Conservation (phyloP, 2,329 filamentous ascomycete genomes). For the Gaeumannomyces sp. region DNA sequence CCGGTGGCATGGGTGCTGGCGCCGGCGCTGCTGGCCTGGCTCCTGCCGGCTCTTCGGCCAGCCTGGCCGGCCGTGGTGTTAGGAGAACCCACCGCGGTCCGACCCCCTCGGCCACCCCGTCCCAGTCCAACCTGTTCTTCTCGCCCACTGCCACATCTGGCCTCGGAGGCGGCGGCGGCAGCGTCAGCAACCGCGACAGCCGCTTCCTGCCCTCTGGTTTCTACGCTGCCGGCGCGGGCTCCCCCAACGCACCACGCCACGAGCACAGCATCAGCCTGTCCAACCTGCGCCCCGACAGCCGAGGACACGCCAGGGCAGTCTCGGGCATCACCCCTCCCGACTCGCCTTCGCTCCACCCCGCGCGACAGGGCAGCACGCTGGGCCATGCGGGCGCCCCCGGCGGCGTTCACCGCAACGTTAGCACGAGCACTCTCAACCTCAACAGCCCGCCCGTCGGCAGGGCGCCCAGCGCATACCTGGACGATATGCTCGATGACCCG, state of each 20-base stretch:
- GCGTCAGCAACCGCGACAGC: constrained; percentile 59
- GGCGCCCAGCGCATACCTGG: constrained; percentile 82
- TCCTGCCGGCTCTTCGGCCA: constrained; percentile 1
- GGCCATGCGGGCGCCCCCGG: constrained; percentile 18
- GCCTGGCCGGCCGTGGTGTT: constrained; percentile 38
- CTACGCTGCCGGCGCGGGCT: constrained; percentile 65
- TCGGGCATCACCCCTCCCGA: constrained; percentile 48
- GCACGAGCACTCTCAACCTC: constrained; percentile 61
- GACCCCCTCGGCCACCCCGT: constrained; percentile 49
- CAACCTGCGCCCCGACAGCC: constrained; percentile 54
- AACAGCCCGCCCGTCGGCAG: constrained; percentile 60
- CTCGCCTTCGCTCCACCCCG: constrained; percentile 51
- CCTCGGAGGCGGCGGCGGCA: constrained; percentile 53
- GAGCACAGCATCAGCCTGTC: constrained; percentile 53
- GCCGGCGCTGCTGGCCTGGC: constrained; percentile 20
- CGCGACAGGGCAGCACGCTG: constrained; percentile 25
- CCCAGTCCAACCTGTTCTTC: constrained; percentile 78
- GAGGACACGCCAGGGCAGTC: constrained; percentile 40
- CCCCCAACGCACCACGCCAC: constrained; percentile 38
- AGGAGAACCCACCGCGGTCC: constrained; percentile 47
- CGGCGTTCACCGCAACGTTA: constrained; percentile 35
- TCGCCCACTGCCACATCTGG: constrained; percentile 79
- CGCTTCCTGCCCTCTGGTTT: constrained; percentile 86
- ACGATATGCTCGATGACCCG: constrained; percentile 77
- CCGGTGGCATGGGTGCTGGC: constrained; percentile 21